Percentiles rank a stretch among this genome's conserved stretches.
Conservation (phyloP, 257 asterid genomes). For the Solanum arcanum region DNA sequence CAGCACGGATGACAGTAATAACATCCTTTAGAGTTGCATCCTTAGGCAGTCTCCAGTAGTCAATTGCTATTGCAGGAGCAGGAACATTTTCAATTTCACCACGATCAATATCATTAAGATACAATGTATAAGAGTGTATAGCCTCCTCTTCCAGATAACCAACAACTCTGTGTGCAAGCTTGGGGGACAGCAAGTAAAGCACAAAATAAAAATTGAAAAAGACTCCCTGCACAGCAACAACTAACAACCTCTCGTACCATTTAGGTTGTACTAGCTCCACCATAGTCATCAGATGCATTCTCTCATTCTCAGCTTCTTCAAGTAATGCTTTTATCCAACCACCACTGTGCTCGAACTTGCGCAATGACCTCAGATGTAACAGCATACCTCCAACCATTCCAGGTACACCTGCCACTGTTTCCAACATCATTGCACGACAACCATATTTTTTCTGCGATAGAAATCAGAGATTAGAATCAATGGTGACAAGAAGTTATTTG, state of each 20-base stretch:
- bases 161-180: slow-evolving; percentile 81
- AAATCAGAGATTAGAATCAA: not conserved
- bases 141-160: slow-evolving; percentile 99
- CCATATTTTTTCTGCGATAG: slow-evolving; percentile 71
- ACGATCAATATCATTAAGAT: slow-evolving; percentile 59
- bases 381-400: slow-evolving; percentile 96
- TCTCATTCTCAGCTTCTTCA: slow-evolving; percentile 95
- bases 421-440: slow-evolving; percentile 96
- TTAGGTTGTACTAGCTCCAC: slow-evolving; percentile 83
- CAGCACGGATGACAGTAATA: slow-evolving; percentile 74
- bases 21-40: slow-evolving; percentile 74
- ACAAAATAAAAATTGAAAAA: slow-evolving; percentile 82
- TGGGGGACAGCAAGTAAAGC: slow-evolving; percentile 62
- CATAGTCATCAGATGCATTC: slow-evolving; percentile 98
- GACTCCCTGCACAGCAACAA: slow-evolving; percentile 71
- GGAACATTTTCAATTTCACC: slow-evolving; percentile 59
- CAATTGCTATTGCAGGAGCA: slow-evolving; percentile 89
- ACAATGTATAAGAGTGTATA: slow-evolving; percentile 73
- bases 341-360: slow-evolving; percentile 83
- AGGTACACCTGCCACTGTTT: slow-evolving; percentile 95
- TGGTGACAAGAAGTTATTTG: not conserved
- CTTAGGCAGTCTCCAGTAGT: slow-evolving; percentile 83
- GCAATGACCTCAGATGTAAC: slow-evolving; percentile 70
- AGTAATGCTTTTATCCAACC: slow-evolving; percentile 96
- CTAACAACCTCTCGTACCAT: slow-evolving; percentile 84